Conservation (phyloP, 2,329 filamentous ascomycete species). For the Purpureocillium lavendulum region DNA sequence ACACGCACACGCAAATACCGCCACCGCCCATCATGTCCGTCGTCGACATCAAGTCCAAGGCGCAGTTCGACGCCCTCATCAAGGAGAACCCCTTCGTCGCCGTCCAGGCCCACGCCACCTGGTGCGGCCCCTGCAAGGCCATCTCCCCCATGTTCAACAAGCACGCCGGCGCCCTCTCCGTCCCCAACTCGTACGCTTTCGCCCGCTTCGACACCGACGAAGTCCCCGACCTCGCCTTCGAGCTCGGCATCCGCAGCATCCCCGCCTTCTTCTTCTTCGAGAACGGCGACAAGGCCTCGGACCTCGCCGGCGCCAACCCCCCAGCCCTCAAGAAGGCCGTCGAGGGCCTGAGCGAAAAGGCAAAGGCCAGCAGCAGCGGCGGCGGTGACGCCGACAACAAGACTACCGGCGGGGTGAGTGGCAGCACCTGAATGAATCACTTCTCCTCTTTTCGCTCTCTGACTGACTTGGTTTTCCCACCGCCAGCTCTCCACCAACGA, state of each 20-base stretch:
- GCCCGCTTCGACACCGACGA: constrained; percentile 53
- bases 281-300: constrained; percentile 38
- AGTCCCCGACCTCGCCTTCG: constrained; percentile 37
- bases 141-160: constrained; percentile 47
- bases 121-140: constrained; percentile 53
- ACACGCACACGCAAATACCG: background rate
- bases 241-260: constrained; percentile 45
- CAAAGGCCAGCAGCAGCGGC: constrained; percentile 10
- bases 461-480: background rate
- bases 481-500: constrained; percentile 14
- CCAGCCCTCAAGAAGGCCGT: constrained; percentile 21
- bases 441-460: background rate
- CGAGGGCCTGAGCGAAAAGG: constrained; percentile 15
- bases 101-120: constrained; percentile 50
- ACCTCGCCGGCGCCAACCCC: constrained; percentile 31
- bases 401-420: too few species aligned
- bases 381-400: too few species aligned
- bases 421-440: too few species aligned
- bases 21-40: constrained; percentile 20
- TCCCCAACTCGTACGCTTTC: constrained; percentile 39
- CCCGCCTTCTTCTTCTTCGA: constrained; percentile 55
- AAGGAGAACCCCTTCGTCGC: constrained; percentile 40
- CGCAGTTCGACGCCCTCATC: constrained; percentile 42
- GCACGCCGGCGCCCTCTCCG: constrained; percentile 29
- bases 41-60: constrained; percentile 29